Evolutionary conservation across 352 stramenopile genomes (phyloP), one percentile per base, ranked within the genome.

Genomic region (Phytophthora ohioensis): DNA sequence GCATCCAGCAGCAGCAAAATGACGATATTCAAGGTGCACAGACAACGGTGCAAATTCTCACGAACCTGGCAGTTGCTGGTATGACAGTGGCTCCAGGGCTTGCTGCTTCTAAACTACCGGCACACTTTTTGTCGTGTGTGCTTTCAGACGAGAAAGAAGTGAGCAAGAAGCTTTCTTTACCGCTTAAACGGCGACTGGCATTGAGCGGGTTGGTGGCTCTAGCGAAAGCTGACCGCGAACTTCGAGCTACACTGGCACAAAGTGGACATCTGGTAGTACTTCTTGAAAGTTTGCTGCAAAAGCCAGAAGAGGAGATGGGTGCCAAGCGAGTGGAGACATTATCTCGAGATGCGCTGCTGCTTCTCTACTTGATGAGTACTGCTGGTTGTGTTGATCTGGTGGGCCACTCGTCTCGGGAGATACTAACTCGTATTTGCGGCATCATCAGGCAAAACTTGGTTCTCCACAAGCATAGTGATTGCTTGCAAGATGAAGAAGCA

Each of bases 41-140:
- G 15, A 77, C 53, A 12, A 88, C 77, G 0, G 67, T 91, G 34
- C 67, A 88, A 63, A 85, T 84, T 42, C 75, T 92, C 6, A 69
- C 70, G 0, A 90, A 90, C 49, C 51, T 92, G 12, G 67, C 82
- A 1, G 36, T 56, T 6, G 74, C 75, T 30, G 68, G 65, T 4
- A 30, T 71, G 43, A 31, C 43, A 13, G 78, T 81, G 10, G 71
- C 58, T 6, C 49, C 63, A 1, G 59, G 69, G 7, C 55, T 92
- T 15, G 47, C 76, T 8, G 64, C 71, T 8, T 77, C 64, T 13
- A 90, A 88, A 53, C 56, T 91, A 15, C 80, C 84, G 17, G 76
- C 76, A 13, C 71, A 89, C 35, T 85, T 87, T 42, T 46, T 88
- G 30, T 70, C 67, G 12, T 87, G 69, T 46, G 36, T 88, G 17